A percentile compares a stretch with the other conserved stretches of the same genome.
phyloP scores from a whole-genome alignment of 176 grass and related monocot genomes.

The Cymbopogon citratus region DNA sequence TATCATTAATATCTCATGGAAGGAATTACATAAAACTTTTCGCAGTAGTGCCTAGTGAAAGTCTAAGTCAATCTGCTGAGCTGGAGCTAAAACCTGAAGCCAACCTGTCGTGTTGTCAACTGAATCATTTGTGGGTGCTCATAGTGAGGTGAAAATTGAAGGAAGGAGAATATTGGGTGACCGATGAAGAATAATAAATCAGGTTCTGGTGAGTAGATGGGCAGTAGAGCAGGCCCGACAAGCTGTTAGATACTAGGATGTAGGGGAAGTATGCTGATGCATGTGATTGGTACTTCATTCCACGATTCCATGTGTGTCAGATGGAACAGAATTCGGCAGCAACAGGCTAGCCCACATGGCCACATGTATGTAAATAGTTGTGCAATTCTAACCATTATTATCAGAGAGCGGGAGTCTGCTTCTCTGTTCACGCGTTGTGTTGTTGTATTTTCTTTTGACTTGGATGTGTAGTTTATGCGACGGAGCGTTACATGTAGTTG shows the following conservation, averaged over 20 bases:
- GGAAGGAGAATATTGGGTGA: not conserved
- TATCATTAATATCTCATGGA: not conserved
- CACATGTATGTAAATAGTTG: not conserved
- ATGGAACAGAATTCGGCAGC: not conserved
- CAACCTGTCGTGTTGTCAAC: not conserved
- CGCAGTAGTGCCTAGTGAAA: not conserved
- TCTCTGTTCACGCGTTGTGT: not conserved
- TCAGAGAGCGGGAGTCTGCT: not conserved
- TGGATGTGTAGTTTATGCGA: not conserved
- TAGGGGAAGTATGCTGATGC: not conserved
- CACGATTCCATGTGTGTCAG: slow-evolving; percentile 17
- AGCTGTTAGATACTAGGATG: not conserved
- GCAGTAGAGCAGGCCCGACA: not conserved
- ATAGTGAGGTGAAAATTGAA: not conserved
- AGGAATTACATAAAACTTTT: not conserved
- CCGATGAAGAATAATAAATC: not conserved
- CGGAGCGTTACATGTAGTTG: too few relatives aligned
- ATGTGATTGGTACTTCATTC: slow-evolving; percentile 21
- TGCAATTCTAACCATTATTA: not conserved
- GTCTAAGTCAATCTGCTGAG: too few relatives aligned
- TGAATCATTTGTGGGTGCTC: not conserved
- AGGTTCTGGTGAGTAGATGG: not conserved
- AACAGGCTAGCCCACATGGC: slow-evolving; percentile 20
- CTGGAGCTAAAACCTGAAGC: not conserved
- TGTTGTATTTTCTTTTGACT: slow-evolving; percentile 4